phyloP scores from a whole-genome alignment of 2,329 filamentous ascomycete species.

The Chrysosporium queenslandicum region DNA sequence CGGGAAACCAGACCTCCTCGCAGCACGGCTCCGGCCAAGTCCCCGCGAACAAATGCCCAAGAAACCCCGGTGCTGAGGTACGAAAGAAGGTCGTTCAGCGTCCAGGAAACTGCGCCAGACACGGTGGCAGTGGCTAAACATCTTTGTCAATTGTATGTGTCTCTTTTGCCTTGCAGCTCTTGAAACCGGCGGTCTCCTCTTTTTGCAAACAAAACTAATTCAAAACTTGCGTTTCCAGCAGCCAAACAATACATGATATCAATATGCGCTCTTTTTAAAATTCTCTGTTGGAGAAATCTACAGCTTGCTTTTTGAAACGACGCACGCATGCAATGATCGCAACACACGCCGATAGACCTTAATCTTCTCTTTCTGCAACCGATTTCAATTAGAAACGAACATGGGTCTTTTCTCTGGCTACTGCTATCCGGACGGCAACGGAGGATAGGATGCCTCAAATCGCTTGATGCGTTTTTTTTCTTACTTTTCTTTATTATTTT shows the following conservation, averaged over 20 bases:
- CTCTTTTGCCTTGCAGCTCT: background rate
- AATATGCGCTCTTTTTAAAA: background rate
- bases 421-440: constrained; percentile 6
- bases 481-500: background rate
- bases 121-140: constrained; percentile 8
- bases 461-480: background rate
- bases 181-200: too few species aligned
- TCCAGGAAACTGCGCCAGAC: constrained; percentile 5
- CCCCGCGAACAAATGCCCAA: background rate
- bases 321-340: too few species aligned
- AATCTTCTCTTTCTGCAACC: background rate
- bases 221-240: too few species aligned
- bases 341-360: background rate
- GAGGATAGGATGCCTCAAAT: background rate
- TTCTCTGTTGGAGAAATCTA: too few species aligned
- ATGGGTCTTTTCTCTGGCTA: background rate
- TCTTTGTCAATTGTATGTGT: background rate
- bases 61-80: background rate
- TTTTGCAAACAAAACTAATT: too few species aligned
- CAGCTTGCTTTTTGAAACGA: background rate
- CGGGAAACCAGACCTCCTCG: background rate
- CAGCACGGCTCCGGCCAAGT: background rate
- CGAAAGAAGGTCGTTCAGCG: background rate
- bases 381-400: background rate
- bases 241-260: too few species aligned